Base-by-base conservation (phyloP, 768 basidiomycete species). In the Solioccasus polychromus region DNA sequence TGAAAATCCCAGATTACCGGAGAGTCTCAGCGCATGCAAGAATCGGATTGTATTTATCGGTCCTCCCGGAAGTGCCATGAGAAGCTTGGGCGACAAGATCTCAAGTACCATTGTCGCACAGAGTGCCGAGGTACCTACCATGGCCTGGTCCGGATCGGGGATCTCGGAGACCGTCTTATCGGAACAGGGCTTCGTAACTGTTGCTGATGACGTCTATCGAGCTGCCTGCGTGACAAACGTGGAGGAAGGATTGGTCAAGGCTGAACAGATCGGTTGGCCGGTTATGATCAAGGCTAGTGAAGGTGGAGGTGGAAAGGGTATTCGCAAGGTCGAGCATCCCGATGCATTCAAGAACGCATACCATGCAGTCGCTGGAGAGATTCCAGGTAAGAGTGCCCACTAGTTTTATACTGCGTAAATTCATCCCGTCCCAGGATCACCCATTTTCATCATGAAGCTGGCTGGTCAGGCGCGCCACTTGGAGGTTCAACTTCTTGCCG, bases 251-350 rank as follows among this genome's bases (percentile, higher is more conserved):
- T 63, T 98, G 46, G 68, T 72, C 51, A 82, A 77, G 59, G 90
- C 95, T 0, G 85, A 92, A 63, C 70, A 82, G 62, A 96, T 99
- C 40, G 94, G 95, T 10, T 98, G 80, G 77, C 96, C 96, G 0
- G 83, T 99, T 52, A 99, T 99, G 96, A 98, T 99, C 74, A 99
- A 99, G 74, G 96, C 96, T 5, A 92, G 89, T 53, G 96, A 99
- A 68, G 96, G 96, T 54, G 96, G 96, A 56, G 96, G 96, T 68
- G 96, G 96, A 48, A 99, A 99, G 68, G 96, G 96, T 70, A 99
- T 99, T 48, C 78, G 96, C 44, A 98, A 89, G 72, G 96, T 99
- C 23, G 91, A 95, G 39, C 70, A 72, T 38, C 73, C 85, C 2
- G 89, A 92, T 36, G 79, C 80, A 39, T 98, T 99, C 77, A 93